Conservation (phyloP, 495 filamentous ascomycete species). For the Penicillium canariense region DNA sequence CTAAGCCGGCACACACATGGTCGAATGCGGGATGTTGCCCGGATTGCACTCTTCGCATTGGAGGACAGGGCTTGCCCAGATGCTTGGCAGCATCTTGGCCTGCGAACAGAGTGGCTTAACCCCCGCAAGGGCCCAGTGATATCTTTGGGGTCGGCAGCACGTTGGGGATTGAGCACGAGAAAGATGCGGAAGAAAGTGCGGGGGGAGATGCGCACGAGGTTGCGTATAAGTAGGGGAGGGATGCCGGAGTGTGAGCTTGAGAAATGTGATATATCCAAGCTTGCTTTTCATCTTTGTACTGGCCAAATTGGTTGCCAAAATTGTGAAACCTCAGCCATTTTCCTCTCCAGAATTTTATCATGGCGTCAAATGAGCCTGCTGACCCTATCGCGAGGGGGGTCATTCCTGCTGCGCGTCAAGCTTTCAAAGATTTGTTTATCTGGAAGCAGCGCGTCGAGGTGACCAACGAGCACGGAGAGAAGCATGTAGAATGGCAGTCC, state of each 20-base stretch:
- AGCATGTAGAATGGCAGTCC: slow-evolving; percentile 55
- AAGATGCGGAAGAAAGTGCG: slow-evolving; percentile 17
- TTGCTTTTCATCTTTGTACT: not conserved
- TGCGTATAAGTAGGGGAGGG: not conserved
- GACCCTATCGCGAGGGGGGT: slow-evolving; percentile 60
- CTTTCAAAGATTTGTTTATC: slow-evolving; percentile 59
- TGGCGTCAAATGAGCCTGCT: slow-evolving; percentile 46
- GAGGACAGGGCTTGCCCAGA: slow-evolving; percentile 13
- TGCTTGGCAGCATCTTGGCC: slow-evolving; percentile 24
- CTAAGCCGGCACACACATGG: slow-evolving; percentile 17
- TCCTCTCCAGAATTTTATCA: not conserved
- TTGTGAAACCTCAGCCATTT: too few relatives aligned
- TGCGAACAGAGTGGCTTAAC: slow-evolving; percentile 8
- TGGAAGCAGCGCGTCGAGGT: slow-evolving; percentile 67
- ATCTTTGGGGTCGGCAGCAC: slow-evolving; percentile 8
- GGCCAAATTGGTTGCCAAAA: too few relatives aligned
- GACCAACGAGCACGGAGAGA: slow-evolving; percentile 53
- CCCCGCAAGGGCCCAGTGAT: slow-evolving; percentile 6
- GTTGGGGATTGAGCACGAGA: slow-evolving; percentile 10
- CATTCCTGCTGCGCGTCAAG: slow-evolving; percentile 56
- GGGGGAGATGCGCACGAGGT: not conserved
- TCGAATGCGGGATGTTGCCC: slow-evolving; percentile 8
- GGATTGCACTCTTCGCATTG: slow-evolving; percentile 12
- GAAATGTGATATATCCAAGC: slow-evolving; percentile 1
- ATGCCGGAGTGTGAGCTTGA: not conserved